Base-by-base conservation (phyloP, 441 rosid species). In the Lepidium campestre region DNA sequence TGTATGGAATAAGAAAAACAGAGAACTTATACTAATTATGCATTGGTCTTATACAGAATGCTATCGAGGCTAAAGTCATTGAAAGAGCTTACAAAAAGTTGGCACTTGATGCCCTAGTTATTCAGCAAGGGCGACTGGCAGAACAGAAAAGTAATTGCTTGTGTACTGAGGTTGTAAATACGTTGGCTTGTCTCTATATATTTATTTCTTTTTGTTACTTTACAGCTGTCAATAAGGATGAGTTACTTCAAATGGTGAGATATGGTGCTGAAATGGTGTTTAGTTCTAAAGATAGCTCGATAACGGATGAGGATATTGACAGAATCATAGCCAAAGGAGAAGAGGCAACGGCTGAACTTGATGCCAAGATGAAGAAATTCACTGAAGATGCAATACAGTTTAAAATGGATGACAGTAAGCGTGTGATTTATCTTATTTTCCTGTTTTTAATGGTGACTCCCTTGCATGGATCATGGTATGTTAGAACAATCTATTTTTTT, bases 181-280 rank as follows among this genome's bases (percentile, higher is more conserved):
- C 25, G 14, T 44, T 37, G 27, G 13, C 17, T 54, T 58, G 45
- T 60, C 34, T 20, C 57, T 31, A 2, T 66, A 5, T 23, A 14
- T 46, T 25, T 29, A n/a, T 47, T 50, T 71, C 11, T 36, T 17
- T 58, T 57, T 42, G 52, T 67, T 50, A 53, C 67, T 12, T 44
- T 75, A 47, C 84, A 88, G 98, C 95, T 80, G 96, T 94, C 64
- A 94, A 94, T 77, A 94, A 91, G 77, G 99, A 94, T 83, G 99
- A 94, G 78, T 83, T 89, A 68, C 99, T 94, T 79, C 99, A 94
- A 77, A 94, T 94, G 99, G 99, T 91, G 80, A 83, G 99, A 73
- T 94, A 85, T 78, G 99, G 97, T 62, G 99, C 99, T 74, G 99
- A 94, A 79, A 88, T 94, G 99, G 99, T 91, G 80, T 91, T 94